These are phyloP conservation scores for Scheffersomyces amazonensis DNA, from an alignment of 805 yeast genomes.

Conservation along the genomic window DNA sequence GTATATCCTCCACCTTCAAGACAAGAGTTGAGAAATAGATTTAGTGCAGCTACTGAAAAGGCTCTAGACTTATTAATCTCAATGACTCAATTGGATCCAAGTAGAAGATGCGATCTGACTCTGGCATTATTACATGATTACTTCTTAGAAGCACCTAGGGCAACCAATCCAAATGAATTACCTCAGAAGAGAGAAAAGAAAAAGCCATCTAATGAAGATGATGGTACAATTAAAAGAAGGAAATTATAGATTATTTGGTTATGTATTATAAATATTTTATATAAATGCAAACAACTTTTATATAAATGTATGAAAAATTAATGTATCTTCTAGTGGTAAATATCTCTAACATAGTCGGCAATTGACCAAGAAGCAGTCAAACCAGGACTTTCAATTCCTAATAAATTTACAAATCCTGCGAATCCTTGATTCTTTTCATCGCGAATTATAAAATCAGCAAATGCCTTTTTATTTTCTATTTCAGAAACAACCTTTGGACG, in stretches of 20 bases:
- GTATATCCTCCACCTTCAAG: slow-evolving; percentile 82
- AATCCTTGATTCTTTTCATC: slow-evolving; percentile 69
- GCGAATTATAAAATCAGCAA: slow-evolving; percentile 71
- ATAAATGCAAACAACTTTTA: not conserved
- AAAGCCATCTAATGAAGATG: slow-evolving; percentile 10
- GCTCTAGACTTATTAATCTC: slow-evolving; percentile 75
- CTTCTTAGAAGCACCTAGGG: slow-evolving; percentile 70
- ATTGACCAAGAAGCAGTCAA: slow-evolving; percentile 81
- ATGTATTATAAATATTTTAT: not conserved
- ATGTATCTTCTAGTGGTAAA: slow-evolving; percentile 16
- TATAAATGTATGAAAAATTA: not conserved
- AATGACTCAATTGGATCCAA: slow-evolving; percentile 76
- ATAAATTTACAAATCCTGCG: slow-evolving; percentile 74
- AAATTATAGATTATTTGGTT: slow-evolving; percentile 10
- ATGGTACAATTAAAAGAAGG: slow-evolving; percentile 14
- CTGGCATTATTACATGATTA: slow-evolving; percentile 63
- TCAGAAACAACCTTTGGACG: slow-evolving; percentile 69
- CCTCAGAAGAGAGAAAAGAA: slow-evolving; percentile 46
- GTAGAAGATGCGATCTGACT: slow-evolving; percentile 62
- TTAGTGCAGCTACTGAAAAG: slow-evolving; percentile 84
- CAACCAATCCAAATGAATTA: slow-evolving; percentile 64
- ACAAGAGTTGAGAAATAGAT: slow-evolving; percentile 75
- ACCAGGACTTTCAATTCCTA: slow-evolving; percentile 92
- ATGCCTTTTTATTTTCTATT: slow-evolving; percentile 32
- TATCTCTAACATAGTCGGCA: slow-evolving; percentile 60